phyloP scores from a whole-genome alignment of 1,284 basidiomycete genomes.

The Cutaneotrichosporon mucoides region DNA sequence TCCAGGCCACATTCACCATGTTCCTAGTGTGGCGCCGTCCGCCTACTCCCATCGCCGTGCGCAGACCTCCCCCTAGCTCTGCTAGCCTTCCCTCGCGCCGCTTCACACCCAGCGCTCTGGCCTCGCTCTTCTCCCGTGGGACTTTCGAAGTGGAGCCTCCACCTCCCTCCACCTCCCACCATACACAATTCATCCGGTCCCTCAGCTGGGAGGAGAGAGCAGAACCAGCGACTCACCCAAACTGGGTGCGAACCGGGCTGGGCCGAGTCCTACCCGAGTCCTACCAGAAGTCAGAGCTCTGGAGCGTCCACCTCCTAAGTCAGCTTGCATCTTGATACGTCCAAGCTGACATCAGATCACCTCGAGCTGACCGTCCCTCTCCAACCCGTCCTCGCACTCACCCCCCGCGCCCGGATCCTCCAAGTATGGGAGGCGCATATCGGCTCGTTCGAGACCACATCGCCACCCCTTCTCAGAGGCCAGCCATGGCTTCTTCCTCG shows the following conservation, averaged over 20 bases:
- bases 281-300: neutral
- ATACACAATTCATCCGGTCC: too few species aligned
- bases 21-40: too few species aligned
- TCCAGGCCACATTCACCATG: too few species aligned
- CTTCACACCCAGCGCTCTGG: too few species aligned
- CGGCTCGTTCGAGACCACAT: neutral
- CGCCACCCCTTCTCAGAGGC: neutral
- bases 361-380: neutral
- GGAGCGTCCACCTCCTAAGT: neutral
- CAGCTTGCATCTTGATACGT: neutral
- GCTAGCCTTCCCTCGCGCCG: too few species aligned
- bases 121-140: too few species aligned
- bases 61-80: too few species aligned
- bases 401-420: neutral
- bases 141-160: too few species aligned
- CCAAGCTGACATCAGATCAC: neutral
- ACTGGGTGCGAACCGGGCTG: neutral
- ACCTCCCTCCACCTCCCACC: too few species aligned
- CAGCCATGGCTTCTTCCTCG: neutral
- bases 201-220: neutral
- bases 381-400: neutral
- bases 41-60: too few species aligned
- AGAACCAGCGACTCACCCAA: neutral
- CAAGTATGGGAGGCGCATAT: neutral
- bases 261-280: neutral